Conservation (phyloP, 768 basidiomycete genomes). For the Psilocybe azurescens region DNA sequence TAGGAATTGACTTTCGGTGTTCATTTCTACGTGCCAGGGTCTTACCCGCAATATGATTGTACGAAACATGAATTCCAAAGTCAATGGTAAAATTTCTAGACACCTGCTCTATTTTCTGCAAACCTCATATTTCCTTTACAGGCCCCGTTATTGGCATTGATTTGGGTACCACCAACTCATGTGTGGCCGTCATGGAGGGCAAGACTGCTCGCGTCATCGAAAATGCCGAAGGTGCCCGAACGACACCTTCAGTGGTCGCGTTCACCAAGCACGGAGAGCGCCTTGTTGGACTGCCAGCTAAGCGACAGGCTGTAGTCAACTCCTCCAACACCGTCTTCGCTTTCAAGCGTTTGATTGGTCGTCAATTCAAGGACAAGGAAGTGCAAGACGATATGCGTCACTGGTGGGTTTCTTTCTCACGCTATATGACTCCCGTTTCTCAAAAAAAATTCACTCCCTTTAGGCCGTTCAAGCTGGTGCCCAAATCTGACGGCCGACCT, state of each 20-base stretch:
- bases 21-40: constrained; percentile 44
- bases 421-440: constrained; percentile 1
- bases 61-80: constrained; percentile 96
- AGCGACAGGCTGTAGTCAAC: constrained; percentile 98
- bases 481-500: constrained; percentile 75
- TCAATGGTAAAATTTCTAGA: constrained; percentile 64
- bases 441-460: neutral
- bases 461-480: constrained; percentile 84
- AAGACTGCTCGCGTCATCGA: constrained; percentile 94
- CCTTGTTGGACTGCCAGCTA: constrained; percentile 93
- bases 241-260: constrained; percentile 97
- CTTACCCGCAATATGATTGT: constrained; percentile 77
- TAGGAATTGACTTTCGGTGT: neutral
- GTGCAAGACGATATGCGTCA: constrained; percentile 90
- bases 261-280: constrained; percentile 99
- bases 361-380: constrained; percentile 91
- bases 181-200: constrained; percentile 95
- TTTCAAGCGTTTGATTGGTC: constrained; percentile 94
- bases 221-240: constrained; percentile 96
- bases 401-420: constrained; percentile 55
- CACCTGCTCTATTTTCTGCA: constrained; percentile 2
- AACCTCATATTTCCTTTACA: constrained; percentile 26
- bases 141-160: constrained; percentile 97
- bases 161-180: constrained; percentile 92
- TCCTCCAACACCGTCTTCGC: constrained; percentile 91